Base-by-base conservation (phyloP, 1,139 yeast genomes). In the Scheffersomyces illinoinensis region DNA sequence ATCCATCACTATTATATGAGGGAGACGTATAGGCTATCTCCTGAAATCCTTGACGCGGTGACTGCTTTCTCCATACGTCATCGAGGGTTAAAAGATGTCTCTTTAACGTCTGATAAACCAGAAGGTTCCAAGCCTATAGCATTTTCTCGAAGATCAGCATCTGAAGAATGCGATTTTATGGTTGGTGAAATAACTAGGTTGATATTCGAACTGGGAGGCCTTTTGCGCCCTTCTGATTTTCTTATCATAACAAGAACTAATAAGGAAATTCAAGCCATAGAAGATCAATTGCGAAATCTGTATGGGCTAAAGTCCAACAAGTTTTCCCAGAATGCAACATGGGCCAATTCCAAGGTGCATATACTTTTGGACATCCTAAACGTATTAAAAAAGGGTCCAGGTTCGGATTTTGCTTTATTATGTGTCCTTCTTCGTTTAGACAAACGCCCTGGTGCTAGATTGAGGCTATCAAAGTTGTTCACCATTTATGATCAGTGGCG, bases 1-100 rank as follows among this genome's bases (percentile, higher is more conserved):
- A 62, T 76, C 0, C 67, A 68, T 4, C 74, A 74, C 48, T 64
- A 81, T 2, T 62, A 71, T 5, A 70, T 88, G 54, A 65, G 71
- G 33, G 86, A 86, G 62, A 80, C 87, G 12, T 89, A 88, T 64
- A 72, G 93, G 61, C 81, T 86, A 50, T 79, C 90, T 0, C 87
- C 89, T 0, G 86, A 85, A 58, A 79, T 88, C 4, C 69, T 86
- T 39, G 63, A 73, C 1, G 75, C 80, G 0, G 81, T 90, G 0
- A 69, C 74, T 5, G 69, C 64, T 3, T 54, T 79, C 1, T 61
- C 81, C 4, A 52, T 23, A 8, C 21, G 24, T 2, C n/a, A 24
- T 21, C 24, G 10, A 3, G 51, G 51, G 6, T 17, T 48, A 48
- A 17, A 48, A 3, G 24, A 48, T 5, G 24, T 48, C 23, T 24